Base-by-base conservation (phyloP, 306 rosid genomes). In the Pterocarpus santalinus region DNA sequence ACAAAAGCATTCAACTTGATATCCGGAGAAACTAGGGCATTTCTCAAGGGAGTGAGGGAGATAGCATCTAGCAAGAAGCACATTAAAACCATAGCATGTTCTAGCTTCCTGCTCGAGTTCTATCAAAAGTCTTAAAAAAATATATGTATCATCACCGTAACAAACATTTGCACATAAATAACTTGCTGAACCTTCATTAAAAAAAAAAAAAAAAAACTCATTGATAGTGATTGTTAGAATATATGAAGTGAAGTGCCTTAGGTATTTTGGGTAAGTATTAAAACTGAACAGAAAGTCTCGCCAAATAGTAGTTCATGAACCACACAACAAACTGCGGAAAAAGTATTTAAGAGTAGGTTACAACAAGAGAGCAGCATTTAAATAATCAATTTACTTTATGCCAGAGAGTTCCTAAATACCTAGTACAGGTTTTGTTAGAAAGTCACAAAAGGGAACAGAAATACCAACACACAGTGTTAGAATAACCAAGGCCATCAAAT, bases 41-140 rank as follows among this genome's bases (percentile, higher is more conserved):
- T 22, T 13, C 6, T 15, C 0, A 38, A 41, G 30, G 53, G 56
- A 1, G 7, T 6, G 2, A 43, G 47, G 47, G 47, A 43, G 10
- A 43, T 7, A 51, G 6, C 4, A 12, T 13, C 57, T 13, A 51
- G 16, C 5, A 51, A 14, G 57, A 13, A 51, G 57, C 16, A 51
- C 57, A 51, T 51, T 3, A 51, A 75, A 75, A 47, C 73, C 51
- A 61, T 2, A 39, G 32, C 69, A 57, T 44, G 47, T 69, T 60
- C 80, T 36, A 51, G 63, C 72, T 43, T 63, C 72, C 81, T 7
- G 71, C 72, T 15, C 22, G 13, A 33, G 61, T 41, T 35, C 55
- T n/a, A 79, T 57, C 65, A 7, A 35, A 4, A 44, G 11, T 68
- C 7, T 8, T 34, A 10, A 36, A n/a, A 64, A 47, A 14, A 49